A percentile compares a stretch with the other conserved stretches of the same genome.
phyloP scores from a whole-genome alignment of 106 monocot species.

The Gastrodia elata region DNA sequence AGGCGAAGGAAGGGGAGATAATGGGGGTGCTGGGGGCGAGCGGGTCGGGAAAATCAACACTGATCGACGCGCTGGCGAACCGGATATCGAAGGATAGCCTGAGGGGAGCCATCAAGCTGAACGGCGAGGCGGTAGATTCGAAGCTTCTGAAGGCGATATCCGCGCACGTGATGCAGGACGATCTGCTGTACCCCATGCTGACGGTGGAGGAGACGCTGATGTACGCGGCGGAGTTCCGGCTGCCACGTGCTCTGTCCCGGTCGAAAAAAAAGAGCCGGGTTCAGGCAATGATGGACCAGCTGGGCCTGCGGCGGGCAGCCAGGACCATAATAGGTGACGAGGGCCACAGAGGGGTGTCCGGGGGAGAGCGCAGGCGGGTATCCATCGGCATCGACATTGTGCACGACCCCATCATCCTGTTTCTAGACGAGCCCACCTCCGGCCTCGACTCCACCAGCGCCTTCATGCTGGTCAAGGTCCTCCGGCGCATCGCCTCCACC shows the following conservation, averaged over 20 bases:
- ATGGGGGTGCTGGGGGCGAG: constrained; percentile 80
- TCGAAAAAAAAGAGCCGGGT: constrained; percentile 55
- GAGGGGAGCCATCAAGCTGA: constrained; percentile 45
- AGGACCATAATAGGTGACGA: constrained; percentile 76
- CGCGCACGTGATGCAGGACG: constrained; percentile 79
- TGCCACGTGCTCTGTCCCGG: constrained; percentile 46
- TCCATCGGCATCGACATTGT: constrained; percentile 90
- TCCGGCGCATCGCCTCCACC: constrained; percentile 64
- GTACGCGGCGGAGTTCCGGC: constrained; percentile 76
- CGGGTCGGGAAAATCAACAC: constrained; percentile 78
- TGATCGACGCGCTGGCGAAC: constrained; percentile 85
- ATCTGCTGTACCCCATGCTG: constrained; percentile 77
- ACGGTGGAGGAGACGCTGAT: constrained; percentile 84
- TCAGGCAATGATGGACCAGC: constrained; percentile 59
- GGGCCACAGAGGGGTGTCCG: constrained; percentile 72
- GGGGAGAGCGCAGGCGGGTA: constrained; percentile 71
- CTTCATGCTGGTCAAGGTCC: constrained; percentile 85
- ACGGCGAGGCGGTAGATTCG: constrained; percentile 46
- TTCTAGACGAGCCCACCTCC: constrained; percentile 97
- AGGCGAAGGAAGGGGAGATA: constrained; percentile 79
- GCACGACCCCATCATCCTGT: constrained; percentile 89
- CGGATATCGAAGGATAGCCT: constrained; percentile 54
- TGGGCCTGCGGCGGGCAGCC: constrained; percentile 48
- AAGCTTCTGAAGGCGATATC: constrained; percentile 59
- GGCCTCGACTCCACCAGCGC: constrained; percentile 92